phyloP scores from a whole-genome alignment of 371 early-diverging fungal genomes.

The Lichtheimia hyalospora region DNA sequence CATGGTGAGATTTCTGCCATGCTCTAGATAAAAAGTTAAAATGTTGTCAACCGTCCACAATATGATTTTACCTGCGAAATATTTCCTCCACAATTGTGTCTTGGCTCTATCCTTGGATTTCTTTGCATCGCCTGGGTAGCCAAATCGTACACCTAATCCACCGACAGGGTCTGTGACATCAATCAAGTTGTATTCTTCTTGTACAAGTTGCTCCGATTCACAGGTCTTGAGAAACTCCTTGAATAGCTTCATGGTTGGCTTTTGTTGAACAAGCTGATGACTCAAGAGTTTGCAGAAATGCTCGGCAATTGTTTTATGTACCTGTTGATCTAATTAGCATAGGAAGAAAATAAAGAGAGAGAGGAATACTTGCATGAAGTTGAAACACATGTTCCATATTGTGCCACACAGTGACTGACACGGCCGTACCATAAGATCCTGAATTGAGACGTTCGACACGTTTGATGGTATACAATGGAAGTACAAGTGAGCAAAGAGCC shows the following conservation, averaged over 20 bases:
- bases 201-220: conserved; percentile 72
- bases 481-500: conserved; percentile 64
- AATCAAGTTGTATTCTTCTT: conserved; percentile 33
- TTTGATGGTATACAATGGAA: conserved; percentile 89
- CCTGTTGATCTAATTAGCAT: conserved; percentile 16
- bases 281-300: conserved; percentile 56
- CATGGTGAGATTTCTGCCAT: conserved; percentile 90
- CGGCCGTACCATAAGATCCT: conserved; percentile 35
- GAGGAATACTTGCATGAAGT: conserved; percentile 36
- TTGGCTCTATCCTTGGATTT: conserved; percentile 75
- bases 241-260: conserved; percentile 69
- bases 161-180: conserved; percentile 52
- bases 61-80: conserved; percentile 55
- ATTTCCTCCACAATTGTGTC: conserved; percentile 75
- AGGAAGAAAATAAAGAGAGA: background rate
- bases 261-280: conserved; percentile 52
- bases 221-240: conserved; percentile 79
- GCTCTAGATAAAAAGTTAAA: conserved; percentile 46
- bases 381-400: conserved; percentile 60
- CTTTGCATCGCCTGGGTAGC: conserved; percentile 81
- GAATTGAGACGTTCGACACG: conserved; percentile 82
- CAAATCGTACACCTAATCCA: conserved; percentile 84
- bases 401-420: conserved; percentile 60
- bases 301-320: conserved; percentile 52
- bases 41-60: background rate